phyloP scores from a whole-genome alignment of 2,329 filamentous ascomycete species.

The Apiospora phragmitis region DNA sequence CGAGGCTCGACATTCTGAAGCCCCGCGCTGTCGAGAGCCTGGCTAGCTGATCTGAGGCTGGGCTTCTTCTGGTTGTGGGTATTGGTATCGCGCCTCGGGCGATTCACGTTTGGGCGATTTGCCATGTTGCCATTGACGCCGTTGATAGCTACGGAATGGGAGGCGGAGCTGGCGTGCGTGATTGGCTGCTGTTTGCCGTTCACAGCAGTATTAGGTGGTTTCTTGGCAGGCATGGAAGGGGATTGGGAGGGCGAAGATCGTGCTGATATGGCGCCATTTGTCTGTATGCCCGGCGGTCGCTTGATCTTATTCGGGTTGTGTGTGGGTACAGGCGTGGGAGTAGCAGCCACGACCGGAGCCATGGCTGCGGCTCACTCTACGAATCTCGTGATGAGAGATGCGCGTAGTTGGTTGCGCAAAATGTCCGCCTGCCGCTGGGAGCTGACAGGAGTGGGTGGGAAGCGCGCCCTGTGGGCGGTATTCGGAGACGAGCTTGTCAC shows the following conservation, averaged over 20 bases:
- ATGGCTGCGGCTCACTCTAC: conserved; percentile 37
- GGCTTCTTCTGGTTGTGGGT: conserved; percentile 46
- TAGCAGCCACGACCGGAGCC: conserved; percentile 55
- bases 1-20: conserved; percentile 44
- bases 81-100: conserved; percentile 58
- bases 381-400: conserved; percentile 13
- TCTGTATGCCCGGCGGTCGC: conserved; percentile 66
- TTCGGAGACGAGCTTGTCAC: conserved; percentile 7
- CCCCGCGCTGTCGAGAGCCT: conserved; percentile 42
- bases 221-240: conserved; percentile 56
- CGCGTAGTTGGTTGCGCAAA: conserved; percentile 14
- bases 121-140: conserved; percentile 46
- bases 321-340: conserved; percentile 20
- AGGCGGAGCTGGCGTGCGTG: conserved; percentile 23
- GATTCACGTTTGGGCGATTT: conserved; percentile 48
- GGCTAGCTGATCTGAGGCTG: conserved; percentile 49
- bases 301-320: conserved; percentile 60
- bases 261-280: conserved; percentile 60
- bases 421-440: not conserved
- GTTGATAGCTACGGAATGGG: conserved; percentile 39
- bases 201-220: conserved; percentile 44
- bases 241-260: conserved; percentile 52
- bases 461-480: not conserved
- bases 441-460: not conserved
- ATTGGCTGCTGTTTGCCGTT: conserved; percentile 42